Evolutionary conservation across 2,329 filamentous ascomycete genomes (phyloP).

Genomic region (Aphanocladium album): DNA sequence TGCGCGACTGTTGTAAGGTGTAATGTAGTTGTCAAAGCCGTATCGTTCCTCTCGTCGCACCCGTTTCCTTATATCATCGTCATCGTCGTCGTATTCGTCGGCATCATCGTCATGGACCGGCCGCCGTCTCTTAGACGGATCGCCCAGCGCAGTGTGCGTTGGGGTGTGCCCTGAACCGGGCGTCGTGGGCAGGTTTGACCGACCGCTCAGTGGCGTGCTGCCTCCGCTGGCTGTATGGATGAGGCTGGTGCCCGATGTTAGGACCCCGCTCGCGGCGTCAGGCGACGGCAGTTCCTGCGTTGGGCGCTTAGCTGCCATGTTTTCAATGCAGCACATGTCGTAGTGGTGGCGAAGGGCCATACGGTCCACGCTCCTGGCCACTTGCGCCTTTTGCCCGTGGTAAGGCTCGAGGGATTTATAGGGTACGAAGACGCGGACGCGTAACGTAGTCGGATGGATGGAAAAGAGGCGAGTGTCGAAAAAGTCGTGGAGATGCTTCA

Average conservation of each 20-base stretch:
- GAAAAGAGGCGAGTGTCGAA: not conserved
- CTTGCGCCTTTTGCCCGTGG: not conserved
- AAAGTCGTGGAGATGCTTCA: conserved; percentile 1
- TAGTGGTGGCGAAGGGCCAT: not conserved
- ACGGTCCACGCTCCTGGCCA: not conserved
- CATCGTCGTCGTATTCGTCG: not conserved
- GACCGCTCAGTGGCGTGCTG: not conserved
- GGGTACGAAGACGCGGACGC: not conserved
- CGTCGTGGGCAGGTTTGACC: not conserved
- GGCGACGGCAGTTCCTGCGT: not conserved
- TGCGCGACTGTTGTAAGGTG: not conserved
- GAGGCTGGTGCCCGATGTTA: not conserved
- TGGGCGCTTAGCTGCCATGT: not conserved
- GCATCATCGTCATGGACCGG: not conserved
- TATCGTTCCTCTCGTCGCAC: not conserved
- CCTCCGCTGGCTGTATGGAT: not conserved
- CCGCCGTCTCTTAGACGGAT: not conserved
- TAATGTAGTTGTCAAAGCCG: not conserved
- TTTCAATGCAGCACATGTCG: not conserved
- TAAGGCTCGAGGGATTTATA: not conserved
- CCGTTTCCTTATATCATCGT: not conserved
- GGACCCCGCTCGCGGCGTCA: not conserved
- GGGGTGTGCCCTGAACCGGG: not conserved
- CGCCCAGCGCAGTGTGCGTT: not conserved
- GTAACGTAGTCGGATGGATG: not conserved